A percentile compares a stretch with the other conserved stretches of the same genome.
phyloP scores from a whole-genome alignment of 179 eudicot species.

The Drosera spatulata region DNA sequence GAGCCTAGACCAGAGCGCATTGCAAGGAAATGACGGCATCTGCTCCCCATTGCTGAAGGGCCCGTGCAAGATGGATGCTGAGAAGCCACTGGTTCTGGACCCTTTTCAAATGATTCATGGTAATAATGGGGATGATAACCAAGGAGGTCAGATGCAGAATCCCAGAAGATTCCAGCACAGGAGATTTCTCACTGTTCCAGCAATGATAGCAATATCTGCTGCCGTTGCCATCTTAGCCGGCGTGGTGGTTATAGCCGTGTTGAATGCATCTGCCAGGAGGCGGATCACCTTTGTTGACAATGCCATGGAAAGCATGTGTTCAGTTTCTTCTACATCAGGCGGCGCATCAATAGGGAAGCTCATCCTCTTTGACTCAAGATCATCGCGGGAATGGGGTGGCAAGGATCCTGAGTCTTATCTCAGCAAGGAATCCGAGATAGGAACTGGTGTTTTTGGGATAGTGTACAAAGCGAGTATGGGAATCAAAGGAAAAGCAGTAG shows the following conservation, averaged over 20 bases:
- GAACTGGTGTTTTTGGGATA: slow-evolving; percentile 69
- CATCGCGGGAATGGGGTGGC: slow-evolving; percentile 31
- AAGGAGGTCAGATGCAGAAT: slow-evolving; percentile 13
- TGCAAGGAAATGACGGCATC: slow-evolving; percentile 77
- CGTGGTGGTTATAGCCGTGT: slow-evolving; percentile 50
- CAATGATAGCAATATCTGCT: slow-evolving; percentile 73
- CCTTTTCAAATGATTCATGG: slow-evolving; percentile 44
- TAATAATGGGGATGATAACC: neutral
- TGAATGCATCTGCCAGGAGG: slow-evolving; percentile 70
- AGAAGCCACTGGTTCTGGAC: slow-evolving; percentile 86
- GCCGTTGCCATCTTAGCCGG: slow-evolving; percentile 55
- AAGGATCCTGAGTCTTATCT: slow-evolving; percentile 49
- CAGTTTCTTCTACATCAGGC: slow-evolving; percentile 66
- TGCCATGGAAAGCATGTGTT: slow-evolving; percentile 70
- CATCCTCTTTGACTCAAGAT: slow-evolving; percentile 51
- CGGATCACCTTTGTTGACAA: slow-evolving; percentile 51
- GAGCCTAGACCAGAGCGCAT: slow-evolving; percentile 55
- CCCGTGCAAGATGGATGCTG: slow-evolving; percentile 75
- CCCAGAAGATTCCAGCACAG: slow-evolving; percentile 20
- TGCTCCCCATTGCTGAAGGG: slow-evolving; percentile 89
- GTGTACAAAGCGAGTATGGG: slow-evolving; percentile 67
- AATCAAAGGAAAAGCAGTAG: slow-evolving; percentile 39
- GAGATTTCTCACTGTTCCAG: slow-evolving; percentile 71
- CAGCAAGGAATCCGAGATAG: slow-evolving; percentile 62
- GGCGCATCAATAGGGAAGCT: slow-evolving; percentile 52